Conservation (phyloP, 2,329 filamentous ascomycete species). For the Fusarium palustre region DNA sequence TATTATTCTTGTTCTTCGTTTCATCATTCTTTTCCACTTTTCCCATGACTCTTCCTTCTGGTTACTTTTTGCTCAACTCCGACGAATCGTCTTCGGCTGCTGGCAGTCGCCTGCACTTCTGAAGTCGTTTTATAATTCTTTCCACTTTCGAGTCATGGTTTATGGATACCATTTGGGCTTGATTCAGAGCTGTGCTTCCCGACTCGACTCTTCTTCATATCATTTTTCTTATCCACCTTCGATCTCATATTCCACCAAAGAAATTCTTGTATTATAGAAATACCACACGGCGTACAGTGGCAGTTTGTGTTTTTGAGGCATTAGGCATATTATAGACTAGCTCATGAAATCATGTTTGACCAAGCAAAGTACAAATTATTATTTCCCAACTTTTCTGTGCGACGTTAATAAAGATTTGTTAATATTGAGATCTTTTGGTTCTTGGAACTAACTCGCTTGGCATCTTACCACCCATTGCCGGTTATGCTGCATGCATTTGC, state of each 20-base stretch:
- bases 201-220: neutral
- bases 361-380: neutral
- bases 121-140: conserved; percentile 2
- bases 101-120: conserved; percentile 25
- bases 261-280: conserved; percentile 36
- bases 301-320: conserved; percentile 19
- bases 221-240: neutral
- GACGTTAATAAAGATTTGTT: neutral
- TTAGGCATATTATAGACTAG: conserved; percentile 39
- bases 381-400: neutral
- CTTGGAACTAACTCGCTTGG: neutral
- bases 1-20: neutral
- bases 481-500: neutral
- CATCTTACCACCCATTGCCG: neutral
- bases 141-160: conserved; percentile 9
- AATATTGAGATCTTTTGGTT: neutral
- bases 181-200: neutral
- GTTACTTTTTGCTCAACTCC: neutral
- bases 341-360: conserved; percentile 9
- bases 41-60: conserved; percentile 5
- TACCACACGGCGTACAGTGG: conserved; percentile 36
- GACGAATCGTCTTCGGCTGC: conserved; percentile 24
- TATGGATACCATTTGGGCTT: neutral
- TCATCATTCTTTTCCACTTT: neutral
- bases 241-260: neutral